Evolutionary conservation across 441 rosid species (phyloP), one percentile per base, ranked within the genome.

Genomic region (Kokia cookei): DNA sequence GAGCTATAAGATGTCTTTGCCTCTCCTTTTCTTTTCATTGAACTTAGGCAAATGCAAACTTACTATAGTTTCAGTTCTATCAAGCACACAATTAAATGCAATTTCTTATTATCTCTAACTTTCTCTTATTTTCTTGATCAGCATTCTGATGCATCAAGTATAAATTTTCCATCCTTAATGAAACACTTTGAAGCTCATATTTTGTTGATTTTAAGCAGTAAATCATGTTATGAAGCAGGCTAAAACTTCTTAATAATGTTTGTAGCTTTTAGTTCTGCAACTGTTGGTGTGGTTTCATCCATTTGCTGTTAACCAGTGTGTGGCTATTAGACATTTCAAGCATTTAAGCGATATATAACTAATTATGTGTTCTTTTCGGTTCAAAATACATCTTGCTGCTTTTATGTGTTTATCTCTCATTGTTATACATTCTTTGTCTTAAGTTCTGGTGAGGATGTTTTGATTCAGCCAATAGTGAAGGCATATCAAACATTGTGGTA

Each of bases 1-100:
- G 69, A 67, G 72, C 62, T 24, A 73, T 75, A 55, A 60, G 74
- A 48, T 68, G 54, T 24, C 48, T 68, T 72, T 42, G 51, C 15
- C 14, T 54, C 69, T 60, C 40, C 59, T 24, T 26, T 55, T 24
- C 4, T 13, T 12, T 35, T 15, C 15, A 27, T 26, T 50, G 57
- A 47, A 11, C 19, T 69, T 29, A 69, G 62, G 73, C n/a, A 53
- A 53, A 69, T 35, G 19, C 26, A n/a, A 70, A 29, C 27, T 29
- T 55, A 68, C 55, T 15, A 45, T 51, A 68, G 15, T 47, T 50
- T 67, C n/a, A 19, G 22, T 27, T 42, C 57, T 24, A 42, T 71
- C 40, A 37, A 71, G 63, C 37, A 13, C 19, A 24, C 35, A 53
- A 66, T 47, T 61, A 43, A 43, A 66, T 66, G 37, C 26, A 47